phyloP scores from a whole-genome alignment of 2,329 filamentous ascomycete genomes.

The Neonectria hederae region DNA sequence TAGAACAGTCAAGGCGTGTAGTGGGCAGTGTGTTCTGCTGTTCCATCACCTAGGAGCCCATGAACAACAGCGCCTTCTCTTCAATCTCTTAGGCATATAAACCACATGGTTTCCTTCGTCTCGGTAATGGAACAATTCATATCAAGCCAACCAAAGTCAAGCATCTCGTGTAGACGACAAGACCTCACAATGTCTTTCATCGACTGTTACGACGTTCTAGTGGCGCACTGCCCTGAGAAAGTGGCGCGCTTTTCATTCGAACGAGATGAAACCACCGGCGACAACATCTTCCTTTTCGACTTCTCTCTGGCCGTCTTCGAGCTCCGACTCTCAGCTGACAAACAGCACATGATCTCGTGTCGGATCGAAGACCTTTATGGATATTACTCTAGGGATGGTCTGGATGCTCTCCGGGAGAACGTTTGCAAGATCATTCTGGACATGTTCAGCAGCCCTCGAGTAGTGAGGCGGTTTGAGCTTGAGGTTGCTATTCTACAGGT shows the following conservation, averaged over 20 bases:
- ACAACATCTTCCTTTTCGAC: constrained; percentile 12
- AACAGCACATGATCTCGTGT: constrained; percentile 6
- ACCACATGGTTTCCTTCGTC: neutral
- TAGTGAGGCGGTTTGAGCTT: constrained; percentile 7
- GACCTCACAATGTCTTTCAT: neutral
- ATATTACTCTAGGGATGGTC: neutral
- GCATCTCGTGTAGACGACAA: neutral
- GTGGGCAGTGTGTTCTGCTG: neutral
- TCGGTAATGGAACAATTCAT: neutral
- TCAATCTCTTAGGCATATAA: neutral
- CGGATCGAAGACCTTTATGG: constrained; percentile 15
- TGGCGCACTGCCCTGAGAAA: constrained; percentile 9
- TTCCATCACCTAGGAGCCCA: neutral
- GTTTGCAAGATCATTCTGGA: constrained; percentile 23
- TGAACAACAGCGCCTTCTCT: neutral
- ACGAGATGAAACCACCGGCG: neutral
- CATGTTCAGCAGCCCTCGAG: neutral
- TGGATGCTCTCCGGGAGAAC: constrained; percentile 30
- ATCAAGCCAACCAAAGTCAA: neutral
- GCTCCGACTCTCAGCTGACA: constrained; percentile 15
- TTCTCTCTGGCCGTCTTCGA: constrained; percentile 16
- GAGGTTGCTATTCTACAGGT: constrained; percentile 29
- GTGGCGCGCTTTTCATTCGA: constrained; percentile 10
- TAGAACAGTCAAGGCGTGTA: neutral
- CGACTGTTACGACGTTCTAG: constrained; percentile 3